Evolutionary conservation across 2,329 filamentous ascomycete genomes (phyloP).

Genomic region (Knoxdaviesia proteae): DNA sequence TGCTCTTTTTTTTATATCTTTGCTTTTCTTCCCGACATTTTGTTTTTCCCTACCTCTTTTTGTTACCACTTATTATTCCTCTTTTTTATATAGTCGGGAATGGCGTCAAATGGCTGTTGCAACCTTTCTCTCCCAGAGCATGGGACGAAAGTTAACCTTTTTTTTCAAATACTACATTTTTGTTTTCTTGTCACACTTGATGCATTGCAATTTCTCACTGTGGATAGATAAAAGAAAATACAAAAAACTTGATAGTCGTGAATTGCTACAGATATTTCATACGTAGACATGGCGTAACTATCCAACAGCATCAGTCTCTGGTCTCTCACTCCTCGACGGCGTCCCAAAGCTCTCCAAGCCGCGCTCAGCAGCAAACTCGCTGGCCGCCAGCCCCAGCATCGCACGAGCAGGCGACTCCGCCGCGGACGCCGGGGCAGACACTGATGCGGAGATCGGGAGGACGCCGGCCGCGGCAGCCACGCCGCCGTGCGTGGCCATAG

Average conservation of each 20-base stretch:
- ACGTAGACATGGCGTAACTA: too few relatives aligned
- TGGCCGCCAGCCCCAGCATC: constrained; percentile 4
- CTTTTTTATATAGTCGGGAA: neutral
- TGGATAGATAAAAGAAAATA: too few relatives aligned
- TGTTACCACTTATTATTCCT: constrained; percentile 1
- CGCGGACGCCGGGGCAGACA: neutral
- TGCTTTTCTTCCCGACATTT: neutral
- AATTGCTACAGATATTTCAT: too few relatives aligned
- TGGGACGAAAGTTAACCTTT: too few relatives aligned
- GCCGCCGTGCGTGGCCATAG: constrained; percentile 13
- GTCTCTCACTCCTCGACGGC: constrained; percentile 9
- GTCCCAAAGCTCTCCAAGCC: constrained; percentile 26
- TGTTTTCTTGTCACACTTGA: too few relatives aligned
- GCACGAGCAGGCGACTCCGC: constrained; percentile 6
- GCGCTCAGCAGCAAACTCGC: constrained; percentile 14
- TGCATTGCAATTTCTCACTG: too few relatives aligned
- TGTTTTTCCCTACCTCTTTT: neutral
- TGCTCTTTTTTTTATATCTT: neutral
- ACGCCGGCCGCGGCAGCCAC: neutral
- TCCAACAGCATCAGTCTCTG: too few relatives aligned
- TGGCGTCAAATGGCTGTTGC: neutral
- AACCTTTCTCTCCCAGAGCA: too few relatives aligned
- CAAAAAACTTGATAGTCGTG: too few relatives aligned
- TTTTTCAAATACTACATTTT: too few relatives aligned
- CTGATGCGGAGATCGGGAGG: neutral